Evolutionary conservation across 1,284 basidiomycete genomes (phyloP).

Genomic region (Pterulicium gracile): DNA sequence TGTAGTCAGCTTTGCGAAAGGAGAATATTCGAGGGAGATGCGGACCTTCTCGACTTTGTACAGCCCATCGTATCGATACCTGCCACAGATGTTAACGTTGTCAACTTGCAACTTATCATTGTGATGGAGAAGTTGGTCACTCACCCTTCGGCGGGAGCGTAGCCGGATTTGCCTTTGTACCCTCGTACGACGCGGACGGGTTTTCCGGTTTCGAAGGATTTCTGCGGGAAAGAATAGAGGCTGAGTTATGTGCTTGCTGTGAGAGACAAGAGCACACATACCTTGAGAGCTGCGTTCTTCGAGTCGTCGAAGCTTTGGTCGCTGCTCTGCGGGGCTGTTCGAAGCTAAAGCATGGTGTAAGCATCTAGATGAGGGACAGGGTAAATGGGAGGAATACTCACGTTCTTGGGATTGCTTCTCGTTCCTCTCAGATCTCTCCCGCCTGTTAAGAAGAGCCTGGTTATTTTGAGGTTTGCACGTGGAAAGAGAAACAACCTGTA

Average conservation of each 20-base stretch:
- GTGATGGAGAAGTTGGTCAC: slow-evolving; percentile 10
- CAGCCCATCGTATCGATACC: slow-evolving; percentile 80
- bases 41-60: slow-evolving; percentile 65
- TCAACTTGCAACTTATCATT: slow-evolving; percentile 1
- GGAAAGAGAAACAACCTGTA: slow-evolving; percentile 11
- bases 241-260: background rate
- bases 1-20: background rate
- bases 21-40: background rate
- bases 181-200: slow-evolving; percentile 79
- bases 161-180: slow-evolving; percentile 59
- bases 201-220: slow-evolving; percentile 58
- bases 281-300: slow-evolving; percentile 59
- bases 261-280: slow-evolving; percentile 16
- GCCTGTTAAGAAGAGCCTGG: slow-evolving; percentile 29
- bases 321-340: slow-evolving; percentile 73
- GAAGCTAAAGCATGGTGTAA: slow-evolving; percentile 37
- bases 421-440: slow-evolving; percentile 78
- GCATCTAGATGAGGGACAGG: background rate
- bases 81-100: slow-evolving; percentile 14
- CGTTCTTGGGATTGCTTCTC: slow-evolving; percentile 65
- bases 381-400: slow-evolving; percentile 21
- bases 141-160: slow-evolving; percentile 64
- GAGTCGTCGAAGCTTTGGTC: slow-evolving; percentile 67
- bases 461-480: too few species aligned
- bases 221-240: slow-evolving; percentile 23